Evolutionary conservation across 2,329 filamentous ascomycete species (phyloP), one percentile per base, ranked within the genome.

Genomic region (Fusarium buharicum): DNA sequence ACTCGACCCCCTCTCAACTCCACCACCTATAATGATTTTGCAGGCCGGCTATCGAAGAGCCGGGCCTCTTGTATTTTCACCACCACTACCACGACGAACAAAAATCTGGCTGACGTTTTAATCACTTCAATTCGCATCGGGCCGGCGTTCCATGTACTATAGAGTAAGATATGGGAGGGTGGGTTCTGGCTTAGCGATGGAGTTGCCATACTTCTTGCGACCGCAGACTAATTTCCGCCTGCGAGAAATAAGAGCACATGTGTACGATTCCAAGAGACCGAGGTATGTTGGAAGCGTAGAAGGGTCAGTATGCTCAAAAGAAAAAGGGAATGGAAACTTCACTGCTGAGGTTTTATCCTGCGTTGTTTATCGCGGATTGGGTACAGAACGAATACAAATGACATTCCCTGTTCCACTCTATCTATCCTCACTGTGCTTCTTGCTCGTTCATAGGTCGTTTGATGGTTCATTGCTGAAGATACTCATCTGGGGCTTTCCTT

Each of bases 401-500:
- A 62, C 51, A 68, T 70, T 70, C 46, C 50, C 63, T 59, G 52
- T 55, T 64, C 54, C 47, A 45, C 44, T 62, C 37, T 38, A 52
- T 50, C 11, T 39, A 24, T 24, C n/a, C 38, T 27, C 22, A 18
- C 17, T 17, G 34, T 22, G n/a, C 46, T 36, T 34, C 37, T 16
- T n/a, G 33, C 46, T 41, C 24, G 30, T 40, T 50, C 58, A 68
- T 20, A 55, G 27, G 13, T 51, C 46, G n/a, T 73, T 73, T 30
- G 66, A 44, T 4, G 59, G 66, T 1, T 67, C 70, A 48, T 76
- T 74, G 4, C 69, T 68, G 69, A 75, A 77, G 30, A 76, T 59
- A 50, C 84, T 82, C 71, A 87, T 85, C 20, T 81, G 78, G 16
- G 82, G 78, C 55, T 78, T 77, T 0, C 87, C 89, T 1, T 84